Evolutionary conservation across 139 green algal species (phyloP), one percentile per base, ranked within the genome.

Genomic region (Chara braunii): DNA sequence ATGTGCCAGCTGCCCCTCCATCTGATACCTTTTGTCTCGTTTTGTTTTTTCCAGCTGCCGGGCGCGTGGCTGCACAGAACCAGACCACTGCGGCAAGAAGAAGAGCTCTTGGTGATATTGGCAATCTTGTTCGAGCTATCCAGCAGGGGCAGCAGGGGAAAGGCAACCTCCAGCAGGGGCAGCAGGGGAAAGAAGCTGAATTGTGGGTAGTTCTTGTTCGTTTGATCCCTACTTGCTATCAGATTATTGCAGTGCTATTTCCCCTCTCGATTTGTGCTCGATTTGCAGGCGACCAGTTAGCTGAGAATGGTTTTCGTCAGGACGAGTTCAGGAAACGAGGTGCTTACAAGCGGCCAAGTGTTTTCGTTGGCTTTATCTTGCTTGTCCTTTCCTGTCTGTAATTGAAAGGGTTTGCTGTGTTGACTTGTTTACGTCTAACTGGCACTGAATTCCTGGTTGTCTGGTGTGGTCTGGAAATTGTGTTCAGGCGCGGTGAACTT

Each of bases 111-210:
- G 53, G 33, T 59, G 53, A 62, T 5, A 6, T 62, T 59, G 53
- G 53, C 14, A 58, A 62, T 52, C 7, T 62, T 6, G 53, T 45
- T 62, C 33, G 53, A 14, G 53, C 53, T 59, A 62, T 62, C n/a
- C 33, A 56, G 29, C 5, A 62, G 28, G 28, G 23, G 53, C 35
- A 59, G 53, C 24, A 62, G 24, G 50, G 53, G 50, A 23, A 62
- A n/a, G n/a, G n/a, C n/a, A n/a, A n/a, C n/a, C n/a, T 62, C n/a
- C 33, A 56, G 29, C 5, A 62, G 28, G 28, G 23, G 53, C 35
- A 59, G 53, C 24, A 62, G 24, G 50, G 36, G 23, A 45, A 6
- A 40, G 53, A 62, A 62, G 5, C 5, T 59, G 33, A 62, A 62
- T 32, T 59, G 53, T 62, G 31, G 5, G 53, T 62, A 48, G 29